These are phyloP conservation scores for Digitaria exilis DNA, from an alignment of 202 grass and related monocot genomes.

Conservation along the genomic window DNA sequence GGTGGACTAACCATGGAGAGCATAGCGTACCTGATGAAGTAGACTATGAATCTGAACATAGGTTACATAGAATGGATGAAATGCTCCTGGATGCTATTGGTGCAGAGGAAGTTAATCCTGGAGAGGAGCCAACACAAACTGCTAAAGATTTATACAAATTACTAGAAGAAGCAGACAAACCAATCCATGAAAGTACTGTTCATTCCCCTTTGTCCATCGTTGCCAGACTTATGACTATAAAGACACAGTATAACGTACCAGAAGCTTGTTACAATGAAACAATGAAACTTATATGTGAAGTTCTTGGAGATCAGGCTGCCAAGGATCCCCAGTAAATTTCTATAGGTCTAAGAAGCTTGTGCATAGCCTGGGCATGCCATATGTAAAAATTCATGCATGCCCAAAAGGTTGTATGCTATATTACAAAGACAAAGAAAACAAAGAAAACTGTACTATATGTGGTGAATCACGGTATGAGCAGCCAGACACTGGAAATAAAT, in stretches of 20 bases:
- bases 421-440: conserved; percentile 18
- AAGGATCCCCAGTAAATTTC: not conserved
- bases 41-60: not conserved
- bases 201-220: conserved; percentile 4
- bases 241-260: not conserved
- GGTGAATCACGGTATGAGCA: conserved; percentile 8
- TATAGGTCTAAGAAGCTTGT: conserved; percentile 28
- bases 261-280: conserved; percentile 27
- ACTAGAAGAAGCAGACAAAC: not conserved
- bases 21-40: not conserved
- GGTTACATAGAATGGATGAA: conserved; percentile 1
- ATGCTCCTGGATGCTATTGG: conserved; percentile 19
- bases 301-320: not conserved
- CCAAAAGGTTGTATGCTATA: conserved; percentile 16
- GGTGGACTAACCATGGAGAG: conserved; percentile 12
- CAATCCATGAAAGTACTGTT: not conserved
- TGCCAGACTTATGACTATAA: conserved; percentile 22
- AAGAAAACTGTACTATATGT: not conserved
- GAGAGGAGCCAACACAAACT: conserved; percentile 22
- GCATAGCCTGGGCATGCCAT: conserved; percentile 29
- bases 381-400: conserved; percentile 32
- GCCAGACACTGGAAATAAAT: not conserved
- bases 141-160: conserved; percentile 17
- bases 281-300: conserved; percentile 2
- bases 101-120: not conserved